phyloP scores from a whole-genome alignment of 768 basidiomycete genomes.

The Dentipellis sp. region DNA sequence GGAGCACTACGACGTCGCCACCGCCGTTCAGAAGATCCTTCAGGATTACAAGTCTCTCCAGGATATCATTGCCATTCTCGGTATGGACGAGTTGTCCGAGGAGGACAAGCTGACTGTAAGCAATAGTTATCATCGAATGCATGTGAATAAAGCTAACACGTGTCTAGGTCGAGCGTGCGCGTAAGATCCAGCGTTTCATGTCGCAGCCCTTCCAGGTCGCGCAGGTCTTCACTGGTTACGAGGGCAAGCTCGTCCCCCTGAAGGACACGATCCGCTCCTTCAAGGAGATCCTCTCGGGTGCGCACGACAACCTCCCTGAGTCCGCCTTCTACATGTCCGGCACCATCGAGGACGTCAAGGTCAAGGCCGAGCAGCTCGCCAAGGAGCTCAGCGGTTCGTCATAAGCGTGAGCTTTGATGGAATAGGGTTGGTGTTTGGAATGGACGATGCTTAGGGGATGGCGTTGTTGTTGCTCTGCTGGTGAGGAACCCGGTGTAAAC shows the following conservation, averaged over 20 bases:
- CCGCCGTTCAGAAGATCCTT: constrained; percentile 94
- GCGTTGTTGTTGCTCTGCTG: not conserved
- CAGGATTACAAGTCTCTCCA: constrained; percentile 96
- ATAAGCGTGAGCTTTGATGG: constrained; percentile 5
- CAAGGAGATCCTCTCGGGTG: constrained; percentile 92
- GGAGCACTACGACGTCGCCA: constrained; percentile 95
- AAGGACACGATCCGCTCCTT: constrained; percentile 97
- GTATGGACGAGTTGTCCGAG: constrained; percentile 99
- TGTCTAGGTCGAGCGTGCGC: constrained; percentile 84
- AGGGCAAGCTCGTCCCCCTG: constrained; percentile 92
- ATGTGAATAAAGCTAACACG: not conserved
- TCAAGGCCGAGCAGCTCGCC: constrained; percentile 94
- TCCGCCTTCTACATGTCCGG: constrained; percentile 98
- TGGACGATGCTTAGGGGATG: not conserved
- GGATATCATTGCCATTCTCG: constrained; percentile 99
- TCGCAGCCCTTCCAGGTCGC: constrained; percentile 99
- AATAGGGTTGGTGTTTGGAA: not conserved
- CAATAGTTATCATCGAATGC: constrained; percentile 11
- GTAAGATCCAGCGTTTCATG: constrained; percentile 99
- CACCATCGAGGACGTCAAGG: constrained; percentile 94
- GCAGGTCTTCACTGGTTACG: constrained; percentile 99
- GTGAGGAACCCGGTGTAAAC: not conserved
- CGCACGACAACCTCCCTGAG: constrained; percentile 86
- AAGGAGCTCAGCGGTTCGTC: constrained; percentile 73
- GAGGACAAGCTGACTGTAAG: constrained; percentile 97